A percentile compares a stretch with the other conserved stretches of the same genome.
These are phyloP conservation scores for Talaromyces sp. DNA, from an alignment of 2,329 filamentous ascomycete species.

Conservation along the genomic window DNA sequence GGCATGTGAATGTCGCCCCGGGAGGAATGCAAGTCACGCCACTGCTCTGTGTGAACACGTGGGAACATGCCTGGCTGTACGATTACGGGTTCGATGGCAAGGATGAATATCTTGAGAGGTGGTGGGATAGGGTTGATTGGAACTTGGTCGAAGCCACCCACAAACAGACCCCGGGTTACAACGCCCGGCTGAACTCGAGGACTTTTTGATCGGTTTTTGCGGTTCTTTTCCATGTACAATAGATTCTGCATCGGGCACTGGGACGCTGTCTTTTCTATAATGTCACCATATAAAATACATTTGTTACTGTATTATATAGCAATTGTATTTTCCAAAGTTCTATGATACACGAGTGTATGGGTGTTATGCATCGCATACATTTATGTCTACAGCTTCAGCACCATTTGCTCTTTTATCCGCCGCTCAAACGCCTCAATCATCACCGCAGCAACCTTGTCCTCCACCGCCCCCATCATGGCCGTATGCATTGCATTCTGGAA, in stretches of 20 bases:
- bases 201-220: slow-evolving; percentile 5
- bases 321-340: background rate
- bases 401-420: slow-evolving; percentile 55
- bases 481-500: slow-evolving; percentile 88
- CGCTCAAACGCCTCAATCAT: slow-evolving; percentile 95
- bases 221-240: slow-evolving; percentile 14
- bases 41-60: slow-evolving; percentile 87
- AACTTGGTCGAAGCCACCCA: slow-evolving; percentile 56
- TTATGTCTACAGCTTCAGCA: background rate
- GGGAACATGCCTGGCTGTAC: slow-evolving; percentile 87
- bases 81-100: slow-evolving; percentile 79
- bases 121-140: slow-evolving; percentile 92
- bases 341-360: background rate
- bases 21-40: slow-evolving; percentile 58
- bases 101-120: slow-evolving; percentile 66
- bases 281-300: background rate
- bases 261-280: background rate
- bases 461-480: slow-evolving; percentile 72
- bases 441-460: slow-evolving; percentile 74
- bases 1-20: slow-evolving; percentile 32
- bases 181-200: slow-evolving; percentile 1
- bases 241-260: slow-evolving; percentile 11
- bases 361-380: background rate
- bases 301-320: background rate
- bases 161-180: slow-evolving; percentile 22